phyloP scores from a whole-genome alignment of 2,329 filamentous ascomycete genomes.

The Dactylellina drechsleri region DNA sequence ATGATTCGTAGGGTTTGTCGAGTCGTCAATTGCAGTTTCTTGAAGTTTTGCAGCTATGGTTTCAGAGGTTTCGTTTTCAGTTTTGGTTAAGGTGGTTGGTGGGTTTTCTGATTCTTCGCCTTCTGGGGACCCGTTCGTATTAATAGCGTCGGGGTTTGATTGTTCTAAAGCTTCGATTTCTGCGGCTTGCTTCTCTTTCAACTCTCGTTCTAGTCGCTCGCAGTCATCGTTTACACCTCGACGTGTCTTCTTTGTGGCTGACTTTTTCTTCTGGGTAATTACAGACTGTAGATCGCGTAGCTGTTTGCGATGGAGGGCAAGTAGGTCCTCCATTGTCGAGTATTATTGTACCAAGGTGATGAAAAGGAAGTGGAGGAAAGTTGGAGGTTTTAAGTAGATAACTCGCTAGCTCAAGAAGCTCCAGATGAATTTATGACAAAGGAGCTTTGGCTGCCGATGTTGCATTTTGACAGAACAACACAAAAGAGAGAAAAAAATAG shows the following conservation, averaged over 20 bases:
- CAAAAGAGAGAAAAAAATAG: neutral
- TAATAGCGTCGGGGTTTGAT: slow-evolving; percentile 17
- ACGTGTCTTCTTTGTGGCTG: slow-evolving; percentile 85
- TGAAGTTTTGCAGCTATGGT: slow-evolving; percentile 54
- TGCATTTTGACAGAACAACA: slow-evolving; percentile 38
- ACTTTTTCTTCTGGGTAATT: slow-evolving; percentile 95
- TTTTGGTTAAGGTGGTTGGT: neutral
- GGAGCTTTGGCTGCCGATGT: slow-evolving; percentile 11
- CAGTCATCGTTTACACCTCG: slow-evolving; percentile 81
- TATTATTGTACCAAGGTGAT: neutral
- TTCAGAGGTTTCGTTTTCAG: neutral
- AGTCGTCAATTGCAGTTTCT: slow-evolving; percentile 51
- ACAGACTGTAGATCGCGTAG: slow-evolving; percentile 84
- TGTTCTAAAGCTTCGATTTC: slow-evolving; percentile 67
- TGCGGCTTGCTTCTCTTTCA: slow-evolving; percentile 73
- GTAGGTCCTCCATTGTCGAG: slow-evolving; percentile 74
- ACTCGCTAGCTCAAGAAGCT: neutral
- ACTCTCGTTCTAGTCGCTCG: slow-evolving; percentile 73
- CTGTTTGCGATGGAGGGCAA: slow-evolving; percentile 85
- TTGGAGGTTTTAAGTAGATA: neutral
- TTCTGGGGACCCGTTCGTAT: neutral
- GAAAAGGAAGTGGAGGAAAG: neutral
- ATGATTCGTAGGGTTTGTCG: slow-evolving; percentile 50
- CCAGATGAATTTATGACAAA: neutral
- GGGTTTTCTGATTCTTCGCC: slow-evolving; percentile 23